Base-by-base conservation (phyloP, 257 asterid genomes). In the Przewalskia tangutica region DNA sequence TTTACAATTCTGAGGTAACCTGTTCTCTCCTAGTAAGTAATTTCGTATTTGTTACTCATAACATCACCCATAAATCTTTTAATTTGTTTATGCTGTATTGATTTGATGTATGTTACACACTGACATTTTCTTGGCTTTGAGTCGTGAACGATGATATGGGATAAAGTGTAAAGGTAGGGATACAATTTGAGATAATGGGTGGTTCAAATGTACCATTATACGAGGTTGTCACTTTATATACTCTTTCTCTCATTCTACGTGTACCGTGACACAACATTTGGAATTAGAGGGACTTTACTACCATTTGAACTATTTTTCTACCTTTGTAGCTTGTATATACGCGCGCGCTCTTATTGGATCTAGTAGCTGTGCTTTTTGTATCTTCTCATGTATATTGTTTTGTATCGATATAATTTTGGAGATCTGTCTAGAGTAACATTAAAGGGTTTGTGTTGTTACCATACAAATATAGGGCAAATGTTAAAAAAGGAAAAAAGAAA, bases 1-100 rank as follows among this genome's bases (percentile, higher is more conserved):
- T 90, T 83, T 96, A 96, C 86, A 96, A 94, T 88, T 91, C 99
- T 0, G 95, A 96, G 98, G 98, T 96, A 89, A 42, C 63, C 67
- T 82, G 53, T 77, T 51, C 50, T 80, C 78, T 79, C 16, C 56
- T 62, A 27, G 17, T 66, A 46, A 20, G 67, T 16, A 63, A 59
- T n/a, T 62, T 54, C 27, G 3, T 58, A 46, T 11, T 23, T 14
- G 55, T 36, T 36, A 11, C 36, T 58, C 82, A 38, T 34, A 8
- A n/a, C 14, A 78, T 62, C 82, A 55, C n/a, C 59, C 6, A 42
- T 1, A 46, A 11, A 6, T 50, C 34, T 12, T n/a, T 34, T 68
- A 70, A 42, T 42, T 68, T 42, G 36, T n/a, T 20, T 68, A 0
- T 42, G 55, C 36, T 42, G 40, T 38, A n/a, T n/a, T 67, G 77